These are phyloP conservation scores for Leccinum arenicola DNA, from an alignment of 768 basidiomycete species.

Conservation along the genomic window DNA sequence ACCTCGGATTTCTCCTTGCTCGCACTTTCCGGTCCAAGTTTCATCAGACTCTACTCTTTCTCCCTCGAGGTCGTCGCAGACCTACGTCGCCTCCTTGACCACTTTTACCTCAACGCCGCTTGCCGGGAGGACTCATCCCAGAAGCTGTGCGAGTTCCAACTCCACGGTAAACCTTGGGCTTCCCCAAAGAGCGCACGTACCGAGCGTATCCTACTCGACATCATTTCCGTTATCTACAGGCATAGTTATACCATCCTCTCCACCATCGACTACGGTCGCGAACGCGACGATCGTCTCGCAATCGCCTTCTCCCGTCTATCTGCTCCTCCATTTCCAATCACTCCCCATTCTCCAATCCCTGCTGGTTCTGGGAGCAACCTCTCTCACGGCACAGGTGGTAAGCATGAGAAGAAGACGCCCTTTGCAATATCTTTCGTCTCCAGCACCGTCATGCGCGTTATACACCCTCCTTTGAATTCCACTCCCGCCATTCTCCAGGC, in stretches of 20 bases:
- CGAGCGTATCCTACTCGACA: constrained; percentile 68
- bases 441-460: constrained; percentile 65
- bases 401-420: constrained; percentile 40
- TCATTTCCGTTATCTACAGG: constrained; percentile 59
- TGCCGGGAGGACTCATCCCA: constrained; percentile 55
- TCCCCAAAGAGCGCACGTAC: constrained; percentile 62
- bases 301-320: constrained; percentile 64
- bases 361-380: constrained; percentile 37
- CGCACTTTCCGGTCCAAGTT: constrained; percentile 61
- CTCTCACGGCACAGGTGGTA: constrained; percentile 36
- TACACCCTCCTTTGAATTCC: constrained; percentile 69
- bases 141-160: constrained; percentile 62
- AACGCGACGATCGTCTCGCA: constrained; percentile 68
- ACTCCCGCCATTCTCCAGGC: constrained; percentile 82
- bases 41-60: constrained; percentile 71
- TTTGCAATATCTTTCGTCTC: constrained; percentile 77
- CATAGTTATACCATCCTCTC: constrained; percentile 65
- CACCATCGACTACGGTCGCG: constrained; percentile 73
- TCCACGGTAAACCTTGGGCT: constrained; percentile 72
- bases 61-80: constrained; percentile 48
- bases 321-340: constrained; percentile 33
- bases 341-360: constrained; percentile 38
- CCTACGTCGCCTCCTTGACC: constrained; percentile 56
- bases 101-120: constrained; percentile 39
- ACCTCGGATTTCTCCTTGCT: constrained; percentile 67